Conservation (phyloP, 306 rosid genomes). For the Lathyrus aphaca region DNA sequence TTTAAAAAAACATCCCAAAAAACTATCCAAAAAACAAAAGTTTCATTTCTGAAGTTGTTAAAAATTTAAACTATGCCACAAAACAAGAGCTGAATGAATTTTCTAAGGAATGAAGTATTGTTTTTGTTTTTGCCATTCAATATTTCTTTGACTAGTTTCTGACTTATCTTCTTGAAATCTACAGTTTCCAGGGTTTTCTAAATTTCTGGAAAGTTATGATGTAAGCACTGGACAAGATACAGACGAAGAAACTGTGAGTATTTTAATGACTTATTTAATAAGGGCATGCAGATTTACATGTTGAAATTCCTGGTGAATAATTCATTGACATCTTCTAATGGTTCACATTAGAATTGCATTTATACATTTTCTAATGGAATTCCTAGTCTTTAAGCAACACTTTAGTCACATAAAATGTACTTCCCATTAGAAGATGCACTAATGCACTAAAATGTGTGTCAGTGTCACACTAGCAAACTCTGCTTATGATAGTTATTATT, state of each 20-base stretch:
- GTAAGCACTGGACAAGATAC: conserved; percentile 37
- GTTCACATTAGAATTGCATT: background rate
- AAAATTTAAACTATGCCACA: no score
- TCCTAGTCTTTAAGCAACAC: conserved; percentile 3
- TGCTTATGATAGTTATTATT: background rate
- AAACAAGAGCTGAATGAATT: no score
- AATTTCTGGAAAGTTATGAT: conserved; percentile 57
- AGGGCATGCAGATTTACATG: conserved; percentile 13
- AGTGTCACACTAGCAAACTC: no score
- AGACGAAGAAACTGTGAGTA: conserved; percentile 68
- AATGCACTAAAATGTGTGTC: no score
- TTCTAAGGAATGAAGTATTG: conserved; percentile 12
- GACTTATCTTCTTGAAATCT: conserved; percentile 40
- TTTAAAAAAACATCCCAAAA: no score
- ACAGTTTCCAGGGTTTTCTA: conserved; percentile 73
- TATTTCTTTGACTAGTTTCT: conserved; percentile 33
- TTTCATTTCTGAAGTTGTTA: no score
- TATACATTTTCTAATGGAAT: background rate
- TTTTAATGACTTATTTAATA: conserved; percentile 15
- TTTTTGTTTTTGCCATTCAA: conserved; percentile 2
- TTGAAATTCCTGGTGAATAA: conserved; percentile 18
- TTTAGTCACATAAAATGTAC: background rate
- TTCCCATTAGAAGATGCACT: no score
- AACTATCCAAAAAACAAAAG: no score
- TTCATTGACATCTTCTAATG: conserved; percentile 13